A percentile compares a stretch with the other conserved stretches of the same genome.
Evolutionary conservation across 805 yeast genomes (phyloP).

Genomic region (Lipomyces lipofer): DNA sequence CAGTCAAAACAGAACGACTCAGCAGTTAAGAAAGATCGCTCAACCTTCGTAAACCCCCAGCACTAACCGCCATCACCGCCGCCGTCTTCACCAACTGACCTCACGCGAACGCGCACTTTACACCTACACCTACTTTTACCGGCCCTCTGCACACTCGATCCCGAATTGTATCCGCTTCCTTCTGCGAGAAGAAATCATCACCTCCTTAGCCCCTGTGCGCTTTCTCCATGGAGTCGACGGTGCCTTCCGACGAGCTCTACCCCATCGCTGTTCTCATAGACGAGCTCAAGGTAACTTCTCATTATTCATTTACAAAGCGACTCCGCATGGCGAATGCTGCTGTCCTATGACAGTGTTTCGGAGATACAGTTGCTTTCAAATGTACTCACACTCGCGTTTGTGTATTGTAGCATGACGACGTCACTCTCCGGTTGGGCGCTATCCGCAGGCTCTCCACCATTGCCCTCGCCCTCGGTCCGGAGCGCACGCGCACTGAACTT

Average conservation of each 20-base stretch:
- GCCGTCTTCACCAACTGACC: no score
- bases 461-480: conserved; percentile 92
- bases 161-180: no score
- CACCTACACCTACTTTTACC: no score
- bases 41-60: no score
- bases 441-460: conserved; percentile 93
- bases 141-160: no score
- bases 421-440: conserved; percentile 87
- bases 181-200: no score
- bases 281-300: conserved; percentile 61
- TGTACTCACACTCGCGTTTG: background rate
- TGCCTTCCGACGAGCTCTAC: conserved; percentile 60
- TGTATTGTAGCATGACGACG: conserved; percentile 72
- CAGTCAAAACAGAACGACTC: no score
- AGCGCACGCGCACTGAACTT: conserved; percentile 83
- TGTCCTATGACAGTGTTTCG: background rate
- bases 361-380: background rate
- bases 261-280: conserved; percentile 97
- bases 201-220: no score
- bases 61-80: no score
- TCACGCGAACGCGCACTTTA: no score
- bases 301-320: background rate
- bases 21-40: no score
- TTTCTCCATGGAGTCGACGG: conserved; percentile 10
- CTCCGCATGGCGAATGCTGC: background rate